Base-by-base conservation (phyloP, 148 eudicot genomes). In the Rhododendron griersonianum region DNA sequence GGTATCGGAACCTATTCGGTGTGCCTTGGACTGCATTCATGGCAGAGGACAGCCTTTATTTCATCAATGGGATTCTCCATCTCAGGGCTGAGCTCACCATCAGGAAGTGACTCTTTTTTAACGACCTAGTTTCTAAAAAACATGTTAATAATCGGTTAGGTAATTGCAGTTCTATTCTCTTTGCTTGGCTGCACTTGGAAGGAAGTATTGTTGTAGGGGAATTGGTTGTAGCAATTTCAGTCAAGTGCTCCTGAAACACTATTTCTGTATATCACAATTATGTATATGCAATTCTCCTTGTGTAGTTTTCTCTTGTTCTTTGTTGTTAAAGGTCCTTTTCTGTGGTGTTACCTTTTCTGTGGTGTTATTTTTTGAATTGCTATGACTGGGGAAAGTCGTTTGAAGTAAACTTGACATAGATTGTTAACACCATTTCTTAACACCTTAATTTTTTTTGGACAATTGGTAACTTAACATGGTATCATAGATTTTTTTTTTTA, bases 41-140 rank as follows among this genome's bases (percentile, higher is more conserved):
- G 90, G 95, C 91, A 0, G 94, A 90, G 1, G 95, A 95, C 48
- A 91, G 95, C 84, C 88, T 83, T 19, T 95, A 90, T 84, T 93
- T 95, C 83, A 89, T 92, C 51, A 89, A 92, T 84, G 95, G 91
- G 19, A 85, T 87, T 35, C 88, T 95, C 69, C 95, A 93, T 91
- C 92, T 94, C 69, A 91, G 89, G 92, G 98, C 94, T 48, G 93
- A 92, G 89, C 91, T 93, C 48, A 91, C 94, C n/a, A 89, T 91
- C 79, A 92, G 82, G 82, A 86, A 88, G 44, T 92, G 88, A 89
- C n/a, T n/a, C 33, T 9, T 74, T 30, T 37, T 30, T 15, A 14
- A n/a, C 39, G 1, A 14, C 11, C 28, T 16, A 3, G 3, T 7
- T 47, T 80, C 18, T 47, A 6, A 28, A 25, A 3, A 71, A 25